Conservation (phyloP, 345 rosid species). For the Euphorbia pulcherrima region DNA sequence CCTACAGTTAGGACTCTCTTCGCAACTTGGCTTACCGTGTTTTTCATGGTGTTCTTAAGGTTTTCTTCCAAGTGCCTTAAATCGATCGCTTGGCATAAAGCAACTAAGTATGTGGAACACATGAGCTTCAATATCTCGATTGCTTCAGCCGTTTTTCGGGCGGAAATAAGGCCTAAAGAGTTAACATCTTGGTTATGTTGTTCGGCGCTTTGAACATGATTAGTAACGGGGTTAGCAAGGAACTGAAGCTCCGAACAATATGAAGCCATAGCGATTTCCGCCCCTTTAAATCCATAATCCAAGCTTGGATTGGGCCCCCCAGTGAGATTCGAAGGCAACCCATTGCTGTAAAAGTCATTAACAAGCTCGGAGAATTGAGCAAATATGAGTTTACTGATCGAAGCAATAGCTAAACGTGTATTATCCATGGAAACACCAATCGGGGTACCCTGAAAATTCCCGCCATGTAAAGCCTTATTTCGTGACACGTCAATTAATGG, state of each 20-base stretch:
- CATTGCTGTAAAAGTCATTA: conserved; percentile 32
- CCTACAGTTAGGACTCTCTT: conserved; percentile 26
- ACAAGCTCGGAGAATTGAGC: conserved; percentile 35
- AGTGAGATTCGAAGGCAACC: conserved; percentile 33
- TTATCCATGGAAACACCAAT: conserved; percentile 38
- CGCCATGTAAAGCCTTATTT: conserved; percentile 27
- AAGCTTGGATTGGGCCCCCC: conserved; percentile 33
- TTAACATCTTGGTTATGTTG: conserved; percentile 38
- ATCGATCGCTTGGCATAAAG: conserved; percentile 32
- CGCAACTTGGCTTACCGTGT: conserved; percentile 26
- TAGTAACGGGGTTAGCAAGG: conserved; percentile 34
- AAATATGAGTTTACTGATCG: conserved; percentile 31
- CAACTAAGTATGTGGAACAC: conserved; percentile 30
- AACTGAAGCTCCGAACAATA: conserved; percentile 36
- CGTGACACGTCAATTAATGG: conserved; percentile 34
- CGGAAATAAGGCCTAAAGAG: conserved; percentile 30
- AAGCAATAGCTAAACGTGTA: conserved; percentile 29
- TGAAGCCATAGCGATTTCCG: conserved; percentile 39
- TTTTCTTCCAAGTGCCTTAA: conserved; percentile 34
- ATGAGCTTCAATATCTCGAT: conserved; percentile 33
- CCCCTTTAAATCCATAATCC: conserved; percentile 37
- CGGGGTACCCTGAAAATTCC: conserved; percentile 36
- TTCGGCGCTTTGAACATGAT: conserved; percentile 35
- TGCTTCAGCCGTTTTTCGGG: conserved; percentile 32
- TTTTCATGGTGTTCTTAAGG: conserved; percentile 25